Evolutionary conservation across 2,329 filamentous ascomycete species (phyloP).

Genomic region (Neonectria hederae): DNA sequence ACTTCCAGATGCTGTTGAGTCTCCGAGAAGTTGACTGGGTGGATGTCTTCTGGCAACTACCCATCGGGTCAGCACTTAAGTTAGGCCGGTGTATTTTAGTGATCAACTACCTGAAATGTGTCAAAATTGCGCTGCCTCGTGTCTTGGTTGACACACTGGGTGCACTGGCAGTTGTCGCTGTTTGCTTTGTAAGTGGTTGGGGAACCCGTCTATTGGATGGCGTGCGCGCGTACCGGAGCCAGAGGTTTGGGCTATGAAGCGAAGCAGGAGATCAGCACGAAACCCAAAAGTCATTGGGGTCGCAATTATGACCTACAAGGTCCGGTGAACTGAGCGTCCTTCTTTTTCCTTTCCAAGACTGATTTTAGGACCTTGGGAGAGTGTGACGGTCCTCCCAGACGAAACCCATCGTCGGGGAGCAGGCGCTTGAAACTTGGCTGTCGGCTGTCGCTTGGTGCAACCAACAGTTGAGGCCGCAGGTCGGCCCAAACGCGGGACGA

Average conservation of each 20-base stretch:
- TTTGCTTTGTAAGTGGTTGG: conserved; percentile 14
- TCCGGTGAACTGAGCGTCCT: conserved; percentile 18
- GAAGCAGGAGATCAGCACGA: conserved; percentile 16
- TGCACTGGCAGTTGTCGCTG: conserved; percentile 57
- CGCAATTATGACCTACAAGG: conserved; percentile 31
- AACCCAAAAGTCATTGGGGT: neutral
- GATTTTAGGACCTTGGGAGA: conserved; percentile 28
- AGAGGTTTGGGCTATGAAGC: conserved; percentile 39
- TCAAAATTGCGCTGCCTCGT: conserved; percentile 55
- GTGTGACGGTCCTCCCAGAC: conserved; percentile 21
- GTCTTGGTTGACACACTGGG: conserved; percentile 52
- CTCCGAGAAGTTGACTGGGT: conserved; percentile 40
- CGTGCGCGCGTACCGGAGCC: conserved; percentile 40
- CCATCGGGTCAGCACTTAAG: neutral
- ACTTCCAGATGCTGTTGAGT: conserved; percentile 46
- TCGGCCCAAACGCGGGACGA: conserved; percentile 25
- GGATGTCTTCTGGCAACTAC: conserved; percentile 47
- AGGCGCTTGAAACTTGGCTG: conserved; percentile 15
- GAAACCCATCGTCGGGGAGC: conserved; percentile 22
- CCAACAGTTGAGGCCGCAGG: conserved; percentile 14
- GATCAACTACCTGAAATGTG: conserved; percentile 49
- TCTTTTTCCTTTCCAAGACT: conserved; percentile 22
- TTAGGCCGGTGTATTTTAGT: neutral
- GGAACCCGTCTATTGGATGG: conserved; percentile 1
- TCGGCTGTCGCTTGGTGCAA: conserved; percentile 9